Conservation (phyloP, 176 grass and related monocot genomes). For the Eleusine indica region DNA sequence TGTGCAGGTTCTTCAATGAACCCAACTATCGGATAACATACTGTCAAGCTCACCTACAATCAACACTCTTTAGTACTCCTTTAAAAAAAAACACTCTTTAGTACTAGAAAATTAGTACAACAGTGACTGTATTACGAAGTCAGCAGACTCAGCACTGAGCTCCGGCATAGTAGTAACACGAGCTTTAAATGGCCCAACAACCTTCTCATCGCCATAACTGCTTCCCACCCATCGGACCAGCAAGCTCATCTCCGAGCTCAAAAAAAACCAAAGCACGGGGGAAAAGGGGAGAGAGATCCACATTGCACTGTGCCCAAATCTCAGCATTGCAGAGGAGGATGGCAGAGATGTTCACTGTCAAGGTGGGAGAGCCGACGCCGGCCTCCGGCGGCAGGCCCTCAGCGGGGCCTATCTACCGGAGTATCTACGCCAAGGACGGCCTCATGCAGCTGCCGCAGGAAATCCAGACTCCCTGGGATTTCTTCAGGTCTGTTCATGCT, state of each 20-base stretch:
- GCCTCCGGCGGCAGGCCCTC: constrained; percentile 57
- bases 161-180: constrained; percentile 44
- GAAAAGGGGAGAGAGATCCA: neutral
- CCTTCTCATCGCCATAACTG: constrained; percentile 48
- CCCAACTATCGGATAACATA: too few species aligned
- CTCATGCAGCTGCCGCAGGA: constrained; percentile 67
- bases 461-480: constrained; percentile 82
- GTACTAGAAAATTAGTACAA: too few species aligned
- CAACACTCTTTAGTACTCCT: too few species aligned
- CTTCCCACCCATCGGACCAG: constrained; percentile 14
- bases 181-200: constrained; percentile 57
- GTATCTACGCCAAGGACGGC: constrained; percentile 75
- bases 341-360: constrained; percentile 69
- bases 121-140: too few species aligned
- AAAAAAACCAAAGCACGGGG: neutral
- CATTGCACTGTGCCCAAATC: constrained; percentile 19
- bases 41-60: too few species aligned
- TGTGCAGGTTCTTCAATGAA: too few species aligned
- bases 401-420: constrained; percentile 70
- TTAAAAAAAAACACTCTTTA: too few species aligned
- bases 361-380: constrained; percentile 70
- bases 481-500: constrained; percentile 62
- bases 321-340: constrained; percentile 21
- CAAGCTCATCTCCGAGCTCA: neutral
- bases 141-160: neutral